A percentile compares a stretch with the other conserved stretches of the same genome.
Evolutionary conservation across 768 basidiomycete species (phyloP).

Genomic region (Psilocybe sp.): DNA sequence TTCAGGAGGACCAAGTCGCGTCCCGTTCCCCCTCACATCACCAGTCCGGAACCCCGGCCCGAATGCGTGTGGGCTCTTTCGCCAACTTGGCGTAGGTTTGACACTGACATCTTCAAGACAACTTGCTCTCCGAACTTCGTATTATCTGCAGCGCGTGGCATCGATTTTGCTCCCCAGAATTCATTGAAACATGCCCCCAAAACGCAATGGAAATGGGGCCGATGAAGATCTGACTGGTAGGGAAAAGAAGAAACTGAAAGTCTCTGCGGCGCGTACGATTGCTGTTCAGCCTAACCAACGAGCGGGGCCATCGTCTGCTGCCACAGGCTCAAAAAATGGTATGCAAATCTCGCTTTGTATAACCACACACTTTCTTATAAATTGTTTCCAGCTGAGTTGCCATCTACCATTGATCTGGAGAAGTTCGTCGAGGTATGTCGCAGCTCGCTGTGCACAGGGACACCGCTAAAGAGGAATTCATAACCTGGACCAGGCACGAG

Average conservation of each 20-base stretch:
- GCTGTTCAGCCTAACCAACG: slow-evolving; percentile 46
- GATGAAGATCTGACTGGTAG: slow-evolving; percentile 36
- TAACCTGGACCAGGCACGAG: slow-evolving; percentile 57
- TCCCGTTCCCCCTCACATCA: slow-evolving; percentile 4
- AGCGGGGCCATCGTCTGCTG: slow-evolving; percentile 23
- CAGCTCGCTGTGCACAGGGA: not conserved
- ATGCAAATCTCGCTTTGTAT: too few relatives aligned
- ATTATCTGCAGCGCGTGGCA: not conserved
- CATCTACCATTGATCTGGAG: slow-evolving; percentile 80
- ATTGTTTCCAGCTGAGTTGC: slow-evolving; percentile 47
- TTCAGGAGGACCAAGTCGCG: not conserved
- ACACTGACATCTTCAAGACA: not conserved
- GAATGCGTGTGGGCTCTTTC: too few relatives aligned
- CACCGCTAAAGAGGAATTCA: not conserved
- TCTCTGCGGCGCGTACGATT: slow-evolving; percentile 63
- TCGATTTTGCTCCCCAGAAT: not conserved
- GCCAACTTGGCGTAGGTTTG: too few relatives aligned
- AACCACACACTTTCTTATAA: too few relatives aligned
- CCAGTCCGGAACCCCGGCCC: not conserved
- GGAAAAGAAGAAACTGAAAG: slow-evolving; percentile 70
- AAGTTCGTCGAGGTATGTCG: slow-evolving; percentile 76
- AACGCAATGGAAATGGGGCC: slow-evolving; percentile 32
- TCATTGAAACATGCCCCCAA: slow-evolving; percentile 19
- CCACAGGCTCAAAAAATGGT: slow-evolving; percentile 16
- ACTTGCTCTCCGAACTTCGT: not conserved